phyloP scores from a whole-genome alignment of 1,139 yeast species.

The Scheffersomyces lignicola region DNA sequence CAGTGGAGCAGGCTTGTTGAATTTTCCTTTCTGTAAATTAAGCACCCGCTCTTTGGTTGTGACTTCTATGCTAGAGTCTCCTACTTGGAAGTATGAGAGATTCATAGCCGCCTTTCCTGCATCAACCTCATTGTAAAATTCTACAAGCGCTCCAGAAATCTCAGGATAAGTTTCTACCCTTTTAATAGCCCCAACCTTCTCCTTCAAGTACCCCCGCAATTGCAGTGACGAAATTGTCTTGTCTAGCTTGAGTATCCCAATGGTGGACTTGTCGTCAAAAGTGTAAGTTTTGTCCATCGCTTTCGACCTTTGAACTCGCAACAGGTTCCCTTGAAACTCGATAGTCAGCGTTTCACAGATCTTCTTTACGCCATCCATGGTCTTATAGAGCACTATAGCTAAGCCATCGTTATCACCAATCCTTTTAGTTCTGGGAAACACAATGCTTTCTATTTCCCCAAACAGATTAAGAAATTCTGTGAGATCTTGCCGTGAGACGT shows the following conservation, averaged over 20 bases:
- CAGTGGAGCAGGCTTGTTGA: no score
- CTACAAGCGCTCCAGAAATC: conserved; percentile 52
- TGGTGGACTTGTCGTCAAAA: conserved; percentile 29
- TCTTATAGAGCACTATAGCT: conserved; percentile 53
- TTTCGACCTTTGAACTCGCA: neutral
- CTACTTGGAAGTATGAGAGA: conserved; percentile 9
- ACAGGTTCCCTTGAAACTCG: neutral
- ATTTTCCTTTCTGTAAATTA: neutral
- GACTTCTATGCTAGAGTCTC: conserved; percentile 6
- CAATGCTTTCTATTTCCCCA: conserved; percentile 48
- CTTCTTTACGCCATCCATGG: conserved; percentile 35
- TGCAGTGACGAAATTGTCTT: conserved; percentile 48
- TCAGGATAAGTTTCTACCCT: conserved; percentile 50
- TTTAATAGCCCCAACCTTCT: conserved; percentile 34
- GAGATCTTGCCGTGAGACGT: conserved; percentile 31
- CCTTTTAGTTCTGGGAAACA: conserved; percentile 44
- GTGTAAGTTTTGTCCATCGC: conserved; percentile 13
- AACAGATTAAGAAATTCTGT: conserved; percentile 22
- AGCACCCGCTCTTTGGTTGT: conserved; percentile 6
- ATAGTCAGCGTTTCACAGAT: conserved; percentile 27
- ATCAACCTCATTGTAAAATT: conserved; percentile 43
- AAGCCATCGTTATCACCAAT: conserved; percentile 48
- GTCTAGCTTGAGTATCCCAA: conserved; percentile 48
- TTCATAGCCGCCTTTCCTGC: conserved; percentile 59
- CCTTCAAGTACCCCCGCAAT: conserved; percentile 30